Percentiles rank a stretch among this genome's conserved stretches.
Conservation (phyloP, 192 early-diverging fungal genomes). For the Glomus cerebriforme region DNA sequence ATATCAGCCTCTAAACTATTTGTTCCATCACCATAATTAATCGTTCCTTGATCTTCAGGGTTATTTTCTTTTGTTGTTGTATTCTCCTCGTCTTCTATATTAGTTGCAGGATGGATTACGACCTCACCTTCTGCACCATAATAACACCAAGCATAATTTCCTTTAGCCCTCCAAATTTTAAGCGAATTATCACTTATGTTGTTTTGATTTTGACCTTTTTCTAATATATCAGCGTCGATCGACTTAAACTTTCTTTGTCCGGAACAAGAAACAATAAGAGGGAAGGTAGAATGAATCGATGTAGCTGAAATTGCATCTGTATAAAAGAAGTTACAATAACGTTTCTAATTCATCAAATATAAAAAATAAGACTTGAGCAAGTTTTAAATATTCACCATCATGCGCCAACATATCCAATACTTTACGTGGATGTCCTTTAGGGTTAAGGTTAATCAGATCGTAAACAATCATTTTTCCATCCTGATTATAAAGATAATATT, state of each 20-base stretch:
- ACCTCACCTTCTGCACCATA: not conserved
- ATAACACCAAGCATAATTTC: constrained; percentile 24
- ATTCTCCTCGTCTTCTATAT: not conserved
- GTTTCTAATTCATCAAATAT: not conserved
- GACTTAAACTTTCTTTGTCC: constrained; percentile 65
- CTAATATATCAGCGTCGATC: constrained; percentile 3
- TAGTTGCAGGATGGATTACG: not conserved
- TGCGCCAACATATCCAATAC: constrained; percentile 30
- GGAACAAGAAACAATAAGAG: constrained; percentile 69
- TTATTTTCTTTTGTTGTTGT: not conserved
- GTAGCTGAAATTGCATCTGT: constrained; percentile 62
- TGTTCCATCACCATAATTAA: not conserved
- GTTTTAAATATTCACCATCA: constrained; percentile 22
- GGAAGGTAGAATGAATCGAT: constrained; percentile 64
- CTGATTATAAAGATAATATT: constrained; percentile 19
- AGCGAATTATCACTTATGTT: constrained; percentile 40
- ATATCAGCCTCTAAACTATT: not conserved
- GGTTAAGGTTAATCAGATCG: constrained; percentile 35
- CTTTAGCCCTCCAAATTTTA: constrained; percentile 36
- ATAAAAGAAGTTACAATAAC: not conserved
- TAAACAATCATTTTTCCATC: constrained; percentile 48
- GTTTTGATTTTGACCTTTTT: constrained; percentile 2
- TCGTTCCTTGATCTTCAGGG: not conserved
- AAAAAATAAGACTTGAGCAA: not conserved
- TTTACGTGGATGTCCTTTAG: constrained; percentile 27